Evolutionary conservation across 176 grass and related monocot genomes (phyloP).

Genomic region (Coix lacrymajobi): DNA sequence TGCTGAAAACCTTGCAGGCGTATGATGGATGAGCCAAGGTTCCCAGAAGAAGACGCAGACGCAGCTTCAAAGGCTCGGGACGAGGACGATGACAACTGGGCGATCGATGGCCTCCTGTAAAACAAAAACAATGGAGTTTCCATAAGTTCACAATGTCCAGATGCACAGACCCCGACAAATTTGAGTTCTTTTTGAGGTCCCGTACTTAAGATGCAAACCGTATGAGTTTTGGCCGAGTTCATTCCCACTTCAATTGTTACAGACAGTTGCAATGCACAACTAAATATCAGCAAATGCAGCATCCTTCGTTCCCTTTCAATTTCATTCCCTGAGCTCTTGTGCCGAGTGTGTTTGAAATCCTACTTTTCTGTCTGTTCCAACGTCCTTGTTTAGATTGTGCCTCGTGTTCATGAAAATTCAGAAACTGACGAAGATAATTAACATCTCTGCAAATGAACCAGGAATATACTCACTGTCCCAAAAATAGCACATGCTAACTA

Average conservation of each 20-base stretch:
- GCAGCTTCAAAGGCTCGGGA: slow-evolving; percentile 31
- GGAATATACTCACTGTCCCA: neutral
- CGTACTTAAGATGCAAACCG: neutral
- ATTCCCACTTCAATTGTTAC: slow-evolving; percentile 17
- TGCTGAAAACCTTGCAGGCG: slow-evolving; percentile 16
- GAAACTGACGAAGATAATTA: neutral
- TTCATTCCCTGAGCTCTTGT: neutral
- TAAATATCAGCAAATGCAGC: slow-evolving; percentile 27
- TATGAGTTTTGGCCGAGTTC: slow-evolving; percentile 15
- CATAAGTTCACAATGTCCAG: slow-evolving; percentile 14
- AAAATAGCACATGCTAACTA: neutral
- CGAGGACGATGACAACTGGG: slow-evolving; percentile 64
- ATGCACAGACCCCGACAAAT: neutral
- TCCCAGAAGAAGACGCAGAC: slow-evolving; percentile 38
- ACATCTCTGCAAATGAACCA: neutral
- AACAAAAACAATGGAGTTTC: neutral
- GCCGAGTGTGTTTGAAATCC: neutral
- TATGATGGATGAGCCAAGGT: slow-evolving; percentile 60
- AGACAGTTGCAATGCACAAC: neutral
- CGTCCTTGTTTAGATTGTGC: neutral
- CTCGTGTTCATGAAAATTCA: neutral
- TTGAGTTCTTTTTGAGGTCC: slow-evolving; percentile 21
- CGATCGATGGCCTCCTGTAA: slow-evolving; percentile 48
- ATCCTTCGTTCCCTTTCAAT: neutral
- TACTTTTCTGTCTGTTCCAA: neutral